Percentiles rank a stretch among this genome's conserved stretches.
phyloP scores from a whole-genome alignment of 2,329 filamentous ascomycete genomes.

The Colletotrichum echinochloae region DNA sequence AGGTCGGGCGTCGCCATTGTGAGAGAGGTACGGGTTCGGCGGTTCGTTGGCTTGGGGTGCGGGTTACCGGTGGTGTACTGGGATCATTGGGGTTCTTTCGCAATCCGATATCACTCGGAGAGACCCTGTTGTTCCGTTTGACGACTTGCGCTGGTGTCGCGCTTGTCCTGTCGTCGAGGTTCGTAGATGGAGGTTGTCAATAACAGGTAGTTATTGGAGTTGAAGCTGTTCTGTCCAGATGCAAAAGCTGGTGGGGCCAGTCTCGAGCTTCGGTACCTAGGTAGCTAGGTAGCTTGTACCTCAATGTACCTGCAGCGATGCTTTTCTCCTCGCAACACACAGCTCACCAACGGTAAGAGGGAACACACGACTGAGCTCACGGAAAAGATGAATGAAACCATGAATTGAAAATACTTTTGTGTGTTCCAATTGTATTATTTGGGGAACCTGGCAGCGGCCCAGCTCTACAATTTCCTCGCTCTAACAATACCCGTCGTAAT shows the following conservation, averaged over 20 bases:
- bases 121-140: background rate
- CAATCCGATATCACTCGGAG: background rate
- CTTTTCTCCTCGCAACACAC: background rate
- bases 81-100: background rate
- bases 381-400: background rate
- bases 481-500: conserved; percentile 95
- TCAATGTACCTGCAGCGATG: background rate
- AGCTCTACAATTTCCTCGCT: conserved; percentile 84
- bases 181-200: background rate
- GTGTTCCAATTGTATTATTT: conserved; percentile 38
- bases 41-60: conserved; percentile 1
- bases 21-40: background rate
- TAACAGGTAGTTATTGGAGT: background rate
- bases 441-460: conserved; percentile 12
- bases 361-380: background rate
- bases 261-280: conserved; percentile 29
- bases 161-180: conserved; percentile 11
- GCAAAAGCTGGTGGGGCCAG: conserved; percentile 31
- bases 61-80: background rate
- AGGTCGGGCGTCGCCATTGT: conserved; percentile 56
- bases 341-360: background rate
- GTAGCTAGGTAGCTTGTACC: too few relatives aligned
- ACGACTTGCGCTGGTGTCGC: conserved; percentile 20
- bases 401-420: conserved; percentile 9
- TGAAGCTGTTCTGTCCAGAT: conserved; percentile 36